Evolutionary conservation across 1,139 yeast species (phyloP), one percentile per base, ranked within the genome.

Genomic region (Yamadazyma siamensis): DNA sequence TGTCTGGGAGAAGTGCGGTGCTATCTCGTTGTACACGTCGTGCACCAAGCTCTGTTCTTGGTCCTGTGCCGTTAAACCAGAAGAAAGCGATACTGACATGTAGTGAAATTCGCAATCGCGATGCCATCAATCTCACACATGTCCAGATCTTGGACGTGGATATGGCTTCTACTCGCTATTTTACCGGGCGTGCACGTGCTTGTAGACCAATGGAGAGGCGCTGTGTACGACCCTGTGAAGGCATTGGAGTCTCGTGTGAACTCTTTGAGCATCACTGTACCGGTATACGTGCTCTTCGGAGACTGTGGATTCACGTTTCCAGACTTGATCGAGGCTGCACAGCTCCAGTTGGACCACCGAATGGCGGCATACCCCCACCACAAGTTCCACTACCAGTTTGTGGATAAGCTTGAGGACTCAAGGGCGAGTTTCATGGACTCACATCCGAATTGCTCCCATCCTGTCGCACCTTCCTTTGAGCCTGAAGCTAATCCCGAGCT

Each of bases 1-100:
- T 0, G 98, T 91, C 44, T 82, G 81, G 3, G 97, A 88, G 54
- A 91, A 91, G 54, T 94, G 98, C 9, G 80, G 50, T 0, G 98
- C 98, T 22, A 91, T 91, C 40, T 85, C 85, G 49, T 91, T 85
- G 60, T 91, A 91, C 3, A 94, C 95, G 13, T 75, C 73, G 56
- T 91, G 98, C 2, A 91, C 98, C 49, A 75, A 84, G 33, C 71
- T 70, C 31, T 80, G 76, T 52, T 91, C 98, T 51, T 80, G 84
- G 7, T 51, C 49, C 17, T 61, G 64, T 2, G 88, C 81, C 31
- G 71, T 63, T 13, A 54, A 48, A 15, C 49, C 54, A 11, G 57
- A 46, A 13, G 65, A 48, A 9, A 61, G 25, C 9, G 33, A 29
- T n/a, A 26, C 33, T 14, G 25, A 14, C n/a, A n/a, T n/a, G n/a